Evolutionary conservation across 1,284 basidiomycete genomes (phyloP).

Genomic region (Heterobasidion irregulare): DNA sequence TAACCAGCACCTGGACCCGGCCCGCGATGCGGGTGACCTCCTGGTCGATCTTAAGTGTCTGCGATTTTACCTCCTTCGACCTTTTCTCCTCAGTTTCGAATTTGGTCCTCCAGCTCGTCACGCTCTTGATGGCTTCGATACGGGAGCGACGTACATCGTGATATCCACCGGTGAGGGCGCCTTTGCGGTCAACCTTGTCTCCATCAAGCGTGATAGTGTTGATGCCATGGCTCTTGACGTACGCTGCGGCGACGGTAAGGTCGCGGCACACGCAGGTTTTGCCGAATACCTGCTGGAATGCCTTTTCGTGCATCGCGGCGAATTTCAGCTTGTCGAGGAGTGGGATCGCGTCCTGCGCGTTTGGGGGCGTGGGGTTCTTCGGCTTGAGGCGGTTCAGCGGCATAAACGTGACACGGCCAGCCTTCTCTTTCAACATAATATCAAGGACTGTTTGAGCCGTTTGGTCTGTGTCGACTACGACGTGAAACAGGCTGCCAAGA

Average conservation of each 20-base stretch:
- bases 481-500: constrained; percentile 78
- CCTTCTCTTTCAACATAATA: constrained; percentile 87
- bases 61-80: constrained; percentile 67
- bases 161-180: constrained; percentile 92
- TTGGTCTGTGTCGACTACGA: constrained; percentile 94
- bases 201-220: constrained; percentile 98
- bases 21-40: constrained; percentile 77
- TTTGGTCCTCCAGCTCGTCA: constrained; percentile 73
- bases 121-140: constrained; percentile 78
- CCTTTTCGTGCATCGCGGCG: constrained; percentile 65
- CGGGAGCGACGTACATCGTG: constrained; percentile 89
- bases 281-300: constrained; percentile 97
- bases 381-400: constrained; percentile 94
- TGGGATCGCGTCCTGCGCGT: constrained; percentile 84
- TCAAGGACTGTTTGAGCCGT: constrained; percentile 87
- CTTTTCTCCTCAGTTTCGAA: constrained; percentile 60
- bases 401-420: constrained; percentile 96
- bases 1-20: constrained; percentile 63
- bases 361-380: constrained; percentile 58
- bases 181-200: constrained; percentile 96
- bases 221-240: constrained; percentile 90
- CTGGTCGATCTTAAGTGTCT: constrained; percentile 74
- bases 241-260: constrained; percentile 87
- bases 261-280: constrained; percentile 95
- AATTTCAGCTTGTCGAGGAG: constrained; percentile 81